phyloP scores from a whole-genome alignment of 2,329 filamentous ascomycete genomes.

The Sporothrix globosa region DNA sequence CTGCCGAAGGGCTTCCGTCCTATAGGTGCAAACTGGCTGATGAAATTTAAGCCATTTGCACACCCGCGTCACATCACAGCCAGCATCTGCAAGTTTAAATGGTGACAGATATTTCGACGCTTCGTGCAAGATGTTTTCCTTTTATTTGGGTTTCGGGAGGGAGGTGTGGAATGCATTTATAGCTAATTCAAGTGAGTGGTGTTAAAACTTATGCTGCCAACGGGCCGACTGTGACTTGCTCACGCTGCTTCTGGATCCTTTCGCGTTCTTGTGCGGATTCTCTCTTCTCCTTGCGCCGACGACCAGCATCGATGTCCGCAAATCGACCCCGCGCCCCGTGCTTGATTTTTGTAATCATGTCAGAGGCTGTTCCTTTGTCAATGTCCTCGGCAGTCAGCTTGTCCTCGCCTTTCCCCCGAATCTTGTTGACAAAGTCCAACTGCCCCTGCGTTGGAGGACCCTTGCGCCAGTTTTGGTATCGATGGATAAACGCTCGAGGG shows the following conservation, averaged over 20 bases:
- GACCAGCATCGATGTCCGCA: constrained; percentile 55
- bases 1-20: background rate
- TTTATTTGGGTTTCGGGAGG: background rate
- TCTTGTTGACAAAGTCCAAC: constrained; percentile 70
- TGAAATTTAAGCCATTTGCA: too few relatives aligned
- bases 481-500: constrained; percentile 67
- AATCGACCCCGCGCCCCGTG: constrained; percentile 75
- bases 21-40: background rate
- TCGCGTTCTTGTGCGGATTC: constrained; percentile 46
- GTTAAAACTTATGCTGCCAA: constrained; percentile 39
- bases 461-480: constrained; percentile 70
- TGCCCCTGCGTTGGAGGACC: constrained; percentile 66
- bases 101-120: background rate
- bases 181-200: constrained; percentile 5
- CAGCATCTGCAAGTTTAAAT: background rate
- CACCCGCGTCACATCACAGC: background rate
- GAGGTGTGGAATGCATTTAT: background rate
- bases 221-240: constrained; percentile 61
- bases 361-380: constrained; percentile 78
- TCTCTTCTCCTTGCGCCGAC: constrained; percentile 52
- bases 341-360: constrained; percentile 92
- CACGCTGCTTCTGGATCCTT: constrained; percentile 48
- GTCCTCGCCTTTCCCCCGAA: constrained; percentile 56
- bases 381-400: constrained; percentile 60
- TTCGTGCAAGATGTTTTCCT: background rate